A percentile compares a stretch with the other conserved stretches of the same genome.
These are phyloP conservation scores for Pythium periplocum DNA, from an alignment of 352 stramenopile genomes.

Conservation along the genomic window DNA sequence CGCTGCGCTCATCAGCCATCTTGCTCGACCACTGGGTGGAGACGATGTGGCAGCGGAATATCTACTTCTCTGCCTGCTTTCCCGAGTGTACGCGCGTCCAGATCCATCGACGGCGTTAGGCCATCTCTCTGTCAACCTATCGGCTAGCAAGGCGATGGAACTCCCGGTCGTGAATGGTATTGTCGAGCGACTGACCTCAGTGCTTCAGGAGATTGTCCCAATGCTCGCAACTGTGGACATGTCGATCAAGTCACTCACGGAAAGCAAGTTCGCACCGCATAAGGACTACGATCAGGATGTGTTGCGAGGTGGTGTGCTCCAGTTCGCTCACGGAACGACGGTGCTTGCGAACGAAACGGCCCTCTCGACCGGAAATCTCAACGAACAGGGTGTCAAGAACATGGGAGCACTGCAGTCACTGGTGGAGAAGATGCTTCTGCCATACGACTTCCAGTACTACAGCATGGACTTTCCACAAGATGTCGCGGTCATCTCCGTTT, in stretches of 20 bases:
- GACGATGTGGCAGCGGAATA: slow-evolving; percentile 67
- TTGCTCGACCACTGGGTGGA: slow-evolving; percentile 30
- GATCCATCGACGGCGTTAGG: slow-evolving; percentile 60
- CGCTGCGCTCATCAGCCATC: slow-evolving; percentile 10
- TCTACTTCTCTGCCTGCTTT: slow-evolving; percentile 58
- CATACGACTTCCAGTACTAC: slow-evolving; percentile 85
- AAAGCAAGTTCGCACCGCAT: slow-evolving; percentile 51
- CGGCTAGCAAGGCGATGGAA: slow-evolving; percentile 14
- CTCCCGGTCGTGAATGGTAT: slow-evolving; percentile 4
- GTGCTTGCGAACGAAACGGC: slow-evolving; percentile 67
- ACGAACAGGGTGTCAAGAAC: slow-evolving; percentile 71
- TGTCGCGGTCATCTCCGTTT: slow-evolving; percentile 58
- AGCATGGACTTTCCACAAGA: slow-evolving; percentile 82
- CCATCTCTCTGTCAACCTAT: slow-evolving; percentile 70
- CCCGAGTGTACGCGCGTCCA: slow-evolving; percentile 62
- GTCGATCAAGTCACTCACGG: slow-evolving; percentile 56
- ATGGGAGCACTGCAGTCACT: slow-evolving; percentile 63
- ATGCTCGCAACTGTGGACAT: slow-evolving; percentile 49
- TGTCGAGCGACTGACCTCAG: slow-evolving; percentile 22
- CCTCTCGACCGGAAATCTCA: slow-evolving; percentile 58
- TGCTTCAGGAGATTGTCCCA: slow-evolving; percentile 42
- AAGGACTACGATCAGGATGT: slow-evolving; percentile 77
- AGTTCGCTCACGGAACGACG: slow-evolving; percentile 59
- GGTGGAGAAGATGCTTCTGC: slow-evolving; percentile 68
- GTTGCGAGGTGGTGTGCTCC: slow-evolving; percentile 42